phyloP scores from a whole-genome alignment of 495 filamentous ascomycete genomes.

The Daldinia childiae region DNA sequence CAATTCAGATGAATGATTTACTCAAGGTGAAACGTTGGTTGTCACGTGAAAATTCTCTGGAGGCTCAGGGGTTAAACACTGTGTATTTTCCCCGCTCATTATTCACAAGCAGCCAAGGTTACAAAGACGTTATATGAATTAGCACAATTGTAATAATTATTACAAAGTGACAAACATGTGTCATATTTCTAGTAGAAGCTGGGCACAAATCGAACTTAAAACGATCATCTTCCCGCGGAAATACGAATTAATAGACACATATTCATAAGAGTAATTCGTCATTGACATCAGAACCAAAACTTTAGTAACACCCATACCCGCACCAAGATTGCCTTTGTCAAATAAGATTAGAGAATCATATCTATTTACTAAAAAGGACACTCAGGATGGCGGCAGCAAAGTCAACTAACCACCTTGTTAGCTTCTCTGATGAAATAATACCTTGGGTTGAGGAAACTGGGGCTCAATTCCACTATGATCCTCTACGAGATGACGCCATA shows the following conservation, averaged over 20 bases:
- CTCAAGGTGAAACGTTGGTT: neutral
- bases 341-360: neutral
- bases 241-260: neutral
- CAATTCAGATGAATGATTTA: neutral
- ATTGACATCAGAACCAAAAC: neutral
- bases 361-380: neutral
- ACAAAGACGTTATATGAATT: neutral
- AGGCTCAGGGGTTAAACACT: neutral
- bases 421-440: conserved; percentile 4
- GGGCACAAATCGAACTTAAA: neutral
- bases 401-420: neutral
- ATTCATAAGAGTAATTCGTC: neutral
- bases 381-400: conserved; percentile 5
- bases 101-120: neutral
- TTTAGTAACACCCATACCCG: neutral
- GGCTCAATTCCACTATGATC: conserved; percentile 15
- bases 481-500: conserved; percentile 5
- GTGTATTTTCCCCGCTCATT: conserved; percentile 3
- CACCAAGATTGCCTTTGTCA: neutral
- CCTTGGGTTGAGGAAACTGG: conserved; percentile 26
- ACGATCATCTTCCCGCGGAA: neutral
- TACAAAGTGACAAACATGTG: neutral
- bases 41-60: neutral
- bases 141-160: neutral
- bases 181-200: neutral